Evolutionary conservation across 306 rosid species (phyloP).

Genomic region (Medicago arabica): DNA sequence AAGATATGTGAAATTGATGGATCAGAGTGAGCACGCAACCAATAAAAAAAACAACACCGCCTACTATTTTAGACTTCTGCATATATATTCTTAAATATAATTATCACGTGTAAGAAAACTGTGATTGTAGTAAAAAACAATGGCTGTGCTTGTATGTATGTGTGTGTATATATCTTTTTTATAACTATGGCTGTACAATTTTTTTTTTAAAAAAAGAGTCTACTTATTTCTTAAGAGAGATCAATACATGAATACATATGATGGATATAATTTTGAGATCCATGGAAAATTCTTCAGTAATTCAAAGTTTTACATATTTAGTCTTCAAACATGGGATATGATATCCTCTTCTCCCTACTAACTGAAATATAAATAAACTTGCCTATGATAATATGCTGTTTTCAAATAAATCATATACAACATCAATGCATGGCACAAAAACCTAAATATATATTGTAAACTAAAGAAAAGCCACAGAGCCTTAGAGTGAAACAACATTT

Average conservation of each 20-base stretch:
- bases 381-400: conserved; percentile 32
- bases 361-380: conserved; percentile 34
- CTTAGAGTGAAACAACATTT: conserved; percentile 62
- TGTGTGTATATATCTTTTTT: no score
- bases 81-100: no score
- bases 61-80: no score
- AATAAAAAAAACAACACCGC: no score
- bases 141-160: no score
- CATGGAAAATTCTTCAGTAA: not conserved
- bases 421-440: conserved; percentile 63
- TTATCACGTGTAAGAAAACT: no score
- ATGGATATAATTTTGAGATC: conserved; percentile 15
- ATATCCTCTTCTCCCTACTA: conserved; percentile 28
- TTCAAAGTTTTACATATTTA: conserved; percentile 3
- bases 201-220: no score
- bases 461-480: conserved; percentile 45
- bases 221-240: no score
- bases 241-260: conserved; percentile 1
- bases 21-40: not conserved
- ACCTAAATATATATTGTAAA: conserved; percentile 52
- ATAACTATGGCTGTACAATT: no score
- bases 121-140: no score
- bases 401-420: conserved; percentile 57
- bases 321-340: conserved; percentile 24
- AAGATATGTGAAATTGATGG: not conserved